A percentile compares a stretch with the other conserved stretches of the same genome.
phyloP scores from a whole-genome alignment of 306 rosid genomes.

The Trifolium dubium region DNA sequence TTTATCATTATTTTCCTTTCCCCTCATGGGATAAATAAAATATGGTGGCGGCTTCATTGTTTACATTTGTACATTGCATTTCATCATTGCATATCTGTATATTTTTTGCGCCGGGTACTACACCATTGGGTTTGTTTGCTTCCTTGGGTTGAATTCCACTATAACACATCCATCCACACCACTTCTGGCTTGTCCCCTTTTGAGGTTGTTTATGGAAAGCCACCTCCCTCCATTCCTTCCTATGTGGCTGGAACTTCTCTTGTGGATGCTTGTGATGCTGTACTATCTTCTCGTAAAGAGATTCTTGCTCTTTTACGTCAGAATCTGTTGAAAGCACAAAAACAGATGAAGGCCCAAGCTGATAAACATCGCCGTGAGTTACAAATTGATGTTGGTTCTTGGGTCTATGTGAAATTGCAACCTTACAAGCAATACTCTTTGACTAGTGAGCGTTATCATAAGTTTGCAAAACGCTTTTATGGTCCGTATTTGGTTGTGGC shows the following conservation, averaged over 20 bases:
- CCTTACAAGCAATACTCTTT: neutral
- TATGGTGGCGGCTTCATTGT: too few relatives aligned
- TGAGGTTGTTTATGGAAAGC: neutral
- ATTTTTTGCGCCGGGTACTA: too few relatives aligned
- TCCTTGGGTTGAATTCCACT: neutral
- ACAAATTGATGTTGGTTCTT: neutral
- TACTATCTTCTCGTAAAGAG: neutral
- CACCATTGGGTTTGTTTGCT: too few relatives aligned
- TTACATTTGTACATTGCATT: too few relatives aligned
- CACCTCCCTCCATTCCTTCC: neutral
- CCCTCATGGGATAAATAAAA: too few relatives aligned
- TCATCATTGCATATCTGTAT: too few relatives aligned
- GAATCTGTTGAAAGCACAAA: neutral
- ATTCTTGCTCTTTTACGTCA: too few relatives aligned
- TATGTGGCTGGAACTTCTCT: neutral
- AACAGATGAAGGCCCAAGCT: too few relatives aligned
- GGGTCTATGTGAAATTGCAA: neutral
- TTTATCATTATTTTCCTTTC: too few relatives aligned
- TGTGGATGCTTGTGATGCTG: neutral
- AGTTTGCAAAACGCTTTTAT: neutral
- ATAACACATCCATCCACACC: neutral
- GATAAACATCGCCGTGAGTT: neutral
- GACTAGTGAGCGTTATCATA: too few relatives aligned
- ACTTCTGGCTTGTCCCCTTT: neutral
- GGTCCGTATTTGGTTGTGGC: neutral